Evolutionary conservation across 1,139 yeast species (phyloP), one percentile per base, ranked within the genome.

Genomic region (Blastobotrys serpentis): DNA sequence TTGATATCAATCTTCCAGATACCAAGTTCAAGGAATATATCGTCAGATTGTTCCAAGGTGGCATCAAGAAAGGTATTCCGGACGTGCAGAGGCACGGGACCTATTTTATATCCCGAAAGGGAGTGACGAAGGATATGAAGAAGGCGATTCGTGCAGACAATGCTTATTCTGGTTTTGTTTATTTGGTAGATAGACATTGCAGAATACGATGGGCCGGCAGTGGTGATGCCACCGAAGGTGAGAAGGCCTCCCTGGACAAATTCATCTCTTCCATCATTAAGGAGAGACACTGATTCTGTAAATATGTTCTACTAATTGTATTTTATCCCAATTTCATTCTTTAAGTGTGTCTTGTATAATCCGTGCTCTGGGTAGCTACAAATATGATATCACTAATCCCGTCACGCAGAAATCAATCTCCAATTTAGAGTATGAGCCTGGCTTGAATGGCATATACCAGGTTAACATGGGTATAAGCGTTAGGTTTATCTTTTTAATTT

Each of bases 121-220:
- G 81, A 16, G 75, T 87, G 32, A 76, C 85, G 0, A 76, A 75
- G 40, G 79, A 75, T 23, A 68, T 82, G 14, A 79, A 86, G 57
- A 81, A 82, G 48, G 68, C 77, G 18, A 70, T 92, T 38, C 70
- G 78, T 47, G 78, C 92, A 56, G 83, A 82, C 52, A 92, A 92
- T 64, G 77, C 79, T 42, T 86, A 85, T 57, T 80, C 95, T 1
- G 98, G 98, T 0, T 90, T 87, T 63, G 72, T 88, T 7, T 85
- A 88, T 58, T 71, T 92, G 14, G 75, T 92, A 32, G 98, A 92
- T 61, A 72, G 73, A 14, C 72, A 80, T 13, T 84, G 86, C 47
- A 82, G 77, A 58, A 82, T 92, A 44, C 74, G 98, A 59, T 92
- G 98, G 98, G 92, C 90, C 13, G 87, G 90, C 1, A 81, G 95